Evolutionary conservation across 805 yeast genomes (phyloP).

Genomic region (Schwanniomyces polymorphus): DNA sequence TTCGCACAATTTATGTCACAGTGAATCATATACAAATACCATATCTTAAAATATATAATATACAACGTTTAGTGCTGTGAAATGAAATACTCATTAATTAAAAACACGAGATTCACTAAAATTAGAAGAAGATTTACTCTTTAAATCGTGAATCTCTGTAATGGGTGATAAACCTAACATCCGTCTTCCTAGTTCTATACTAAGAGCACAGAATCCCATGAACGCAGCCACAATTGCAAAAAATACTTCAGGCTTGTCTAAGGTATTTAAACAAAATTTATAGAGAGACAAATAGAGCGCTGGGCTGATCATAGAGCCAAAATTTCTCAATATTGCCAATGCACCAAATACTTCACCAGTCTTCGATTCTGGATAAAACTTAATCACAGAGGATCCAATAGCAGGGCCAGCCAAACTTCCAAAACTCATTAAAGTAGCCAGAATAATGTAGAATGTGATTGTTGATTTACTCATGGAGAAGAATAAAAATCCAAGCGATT

Average conservation of each 20-base stretch:
- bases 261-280: constrained; percentile 23
- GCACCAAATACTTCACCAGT: constrained; percentile 78
- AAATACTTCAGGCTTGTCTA: constrained; percentile 27
- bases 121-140: not conserved
- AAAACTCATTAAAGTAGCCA: constrained; percentile 40
- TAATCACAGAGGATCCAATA: constrained; percentile 57
- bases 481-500: constrained; percentile 36
- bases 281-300: constrained; percentile 49
- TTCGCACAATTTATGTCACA: not conserved
- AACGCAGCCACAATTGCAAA: constrained; percentile 19
- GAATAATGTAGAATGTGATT: constrained; percentile 25
- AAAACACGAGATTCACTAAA: constrained; percentile 4
- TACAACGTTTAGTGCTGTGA: too few species aligned
- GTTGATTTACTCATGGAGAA: constrained; percentile 30
- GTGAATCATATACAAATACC: not conserved
- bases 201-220: constrained; percentile 8
- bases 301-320: constrained; percentile 50
- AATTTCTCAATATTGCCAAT: constrained; percentile 56
- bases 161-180: constrained; percentile 12
- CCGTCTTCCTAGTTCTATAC: constrained; percentile 15
- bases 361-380: constrained; percentile 57
- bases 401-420: constrained; percentile 58
- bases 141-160: not conserved
- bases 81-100: not conserved
- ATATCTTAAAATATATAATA: too few species aligned